Evolutionary conservation across 225 moss, liverwort and hornwort species (phyloP), one percentile per base, ranked within the genome.

Genomic region (Pseudisothecium myosuroides): DNA sequence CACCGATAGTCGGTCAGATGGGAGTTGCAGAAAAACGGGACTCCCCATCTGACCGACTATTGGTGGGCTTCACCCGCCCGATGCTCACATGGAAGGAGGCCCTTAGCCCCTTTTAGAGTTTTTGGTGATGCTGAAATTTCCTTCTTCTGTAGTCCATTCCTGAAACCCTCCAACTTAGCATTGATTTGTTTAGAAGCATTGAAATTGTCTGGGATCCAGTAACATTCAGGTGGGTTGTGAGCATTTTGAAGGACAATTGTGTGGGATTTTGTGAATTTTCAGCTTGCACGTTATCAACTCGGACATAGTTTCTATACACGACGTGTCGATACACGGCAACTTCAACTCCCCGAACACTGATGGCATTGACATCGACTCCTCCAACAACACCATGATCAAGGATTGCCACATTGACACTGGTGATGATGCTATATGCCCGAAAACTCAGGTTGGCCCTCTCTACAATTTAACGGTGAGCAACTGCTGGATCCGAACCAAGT

Each of bases 291-390:
- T 97, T 66, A 81, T 95, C 16, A 91, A 89, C 43, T 96, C 95
- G n/a, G 89, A 91, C 52, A 37, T 81, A 19, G 94, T 97, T 62
- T 87, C 89, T 7, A 92, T 98, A 39, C 96, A 95, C 79, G 82
- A 95, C 39, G 92, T 98, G 27, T 89, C 83, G 22, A 97, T 97
- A n/a, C 90, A 89, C 49, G 97, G 97, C 45, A 93, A 96, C 81
- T 97, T 98, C 86, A 97, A 98, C 76, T 91, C 93, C 45, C 98
- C 98, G 29, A 97, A 97, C 92, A 98, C 94, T 45, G 97, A 98
- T 87, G 98, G 96, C 76, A 98, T 98, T 65, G 98, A 98, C 91
- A 96, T 98, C 47, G 94, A 97, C n/a, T 92, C 95, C 79, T 97
- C 95, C 85, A 98, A 97, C 91, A 97, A 97, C 91, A 98, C 98